Evolutionary conservation across 805 yeast genomes (phyloP).

Genomic region (Henningerozyma blattae): DNA sequence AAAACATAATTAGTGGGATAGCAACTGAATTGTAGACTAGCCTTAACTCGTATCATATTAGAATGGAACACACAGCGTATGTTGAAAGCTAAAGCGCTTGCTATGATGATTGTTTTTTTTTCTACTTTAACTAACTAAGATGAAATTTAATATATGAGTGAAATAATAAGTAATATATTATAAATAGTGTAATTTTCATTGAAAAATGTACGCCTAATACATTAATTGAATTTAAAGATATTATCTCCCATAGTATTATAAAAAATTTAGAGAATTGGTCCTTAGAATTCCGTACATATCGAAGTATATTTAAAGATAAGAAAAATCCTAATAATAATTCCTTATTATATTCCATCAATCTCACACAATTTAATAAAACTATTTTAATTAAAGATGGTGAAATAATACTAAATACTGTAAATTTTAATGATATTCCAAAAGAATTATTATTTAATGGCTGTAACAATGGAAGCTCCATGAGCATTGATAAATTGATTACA

Average conservation of each 20-base stretch:
- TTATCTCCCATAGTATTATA: constrained; percentile 13
- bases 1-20: too few species aligned
- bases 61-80: neutral
- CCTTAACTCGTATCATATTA: too few species aligned
- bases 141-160: neutral
- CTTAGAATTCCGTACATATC: constrained; percentile 20
- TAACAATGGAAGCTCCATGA: constrained; percentile 14
- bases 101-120: neutral
- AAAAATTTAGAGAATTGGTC: constrained; percentile 20
- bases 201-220: constrained; percentile 24
- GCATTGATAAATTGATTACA: constrained; percentile 15
- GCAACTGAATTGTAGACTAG: too few species aligned
- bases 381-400: constrained; percentile 17
- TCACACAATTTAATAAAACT: constrained; percentile 15
- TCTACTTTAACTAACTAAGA: too few species aligned
- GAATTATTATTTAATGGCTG: constrained; percentile 12
- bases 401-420: constrained; percentile 14
- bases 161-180: constrained; percentile 1
- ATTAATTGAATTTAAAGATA: constrained; percentile 20
- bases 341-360: constrained; percentile 18
- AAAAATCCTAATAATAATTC: constrained; percentile 10
- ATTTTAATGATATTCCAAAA: constrained; percentile 8
- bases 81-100: neutral
- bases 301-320: constrained; percentile 13
- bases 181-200: constrained; percentile 18